A percentile compares a stretch with the other conserved stretches of the same genome.
Conservation (phyloP, 2,329 filamentous ascomycete species). For the Cladosporium sp. region DNA sequence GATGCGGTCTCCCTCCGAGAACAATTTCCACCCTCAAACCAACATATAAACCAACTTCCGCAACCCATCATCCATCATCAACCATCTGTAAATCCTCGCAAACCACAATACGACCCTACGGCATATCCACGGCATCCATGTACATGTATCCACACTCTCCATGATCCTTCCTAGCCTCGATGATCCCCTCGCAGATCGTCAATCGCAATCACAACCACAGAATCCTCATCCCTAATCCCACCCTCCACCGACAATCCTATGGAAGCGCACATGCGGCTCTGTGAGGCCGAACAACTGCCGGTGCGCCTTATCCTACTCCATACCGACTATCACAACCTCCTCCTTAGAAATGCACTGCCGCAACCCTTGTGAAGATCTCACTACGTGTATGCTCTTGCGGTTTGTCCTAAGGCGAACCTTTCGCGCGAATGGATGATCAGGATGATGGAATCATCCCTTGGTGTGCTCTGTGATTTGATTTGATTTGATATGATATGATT, state of each 20-base stretch:
- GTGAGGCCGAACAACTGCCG: neutral
- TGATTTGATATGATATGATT: neutral
- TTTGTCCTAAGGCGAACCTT: neutral
- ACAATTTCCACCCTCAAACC: neutral
- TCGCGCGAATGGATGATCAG: neutral
- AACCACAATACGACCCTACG: neutral
- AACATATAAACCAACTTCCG: neutral
- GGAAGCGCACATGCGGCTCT: neutral
- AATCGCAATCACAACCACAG: neutral
- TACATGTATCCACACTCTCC: neutral
- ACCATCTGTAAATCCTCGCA: neutral
- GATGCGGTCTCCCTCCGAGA: neutral
- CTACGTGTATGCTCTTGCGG: neutral
- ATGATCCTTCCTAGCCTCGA: neutral
- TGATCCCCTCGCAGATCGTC: neutral
- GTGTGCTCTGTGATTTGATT: neutral
- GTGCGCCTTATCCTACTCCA: neutral
- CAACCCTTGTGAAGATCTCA: neutral
- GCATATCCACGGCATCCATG: neutral
- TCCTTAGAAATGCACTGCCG: neutral
- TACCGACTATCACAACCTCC: neutral
- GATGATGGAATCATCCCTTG: neutral
- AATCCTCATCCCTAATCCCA: neutral
- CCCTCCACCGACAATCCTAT: neutral
- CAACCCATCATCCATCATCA: neutral